Conservation (phyloP, 1,139 yeast genomes). For the Pichia norvegensis region DNA sequence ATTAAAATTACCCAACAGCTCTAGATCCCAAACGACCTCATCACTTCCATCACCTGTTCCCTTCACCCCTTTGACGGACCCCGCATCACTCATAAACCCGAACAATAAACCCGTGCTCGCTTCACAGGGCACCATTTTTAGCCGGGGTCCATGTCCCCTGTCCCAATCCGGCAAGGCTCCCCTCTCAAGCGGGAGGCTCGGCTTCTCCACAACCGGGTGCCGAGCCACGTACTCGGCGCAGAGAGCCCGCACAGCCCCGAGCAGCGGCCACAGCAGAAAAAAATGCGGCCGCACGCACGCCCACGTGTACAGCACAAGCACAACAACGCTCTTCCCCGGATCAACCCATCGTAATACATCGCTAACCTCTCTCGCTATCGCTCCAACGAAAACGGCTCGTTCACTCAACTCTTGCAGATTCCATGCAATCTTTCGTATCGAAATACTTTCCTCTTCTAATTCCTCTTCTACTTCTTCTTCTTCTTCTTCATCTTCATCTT, state of each 20-base stretch:
- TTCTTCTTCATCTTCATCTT: neutral
- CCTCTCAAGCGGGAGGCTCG: slow-evolving; percentile 28
- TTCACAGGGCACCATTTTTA: slow-evolving; percentile 31
- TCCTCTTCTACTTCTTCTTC: neutral
- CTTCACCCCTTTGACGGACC: neutral
- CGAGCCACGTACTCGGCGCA: slow-evolving; percentile 64
- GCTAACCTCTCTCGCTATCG: slow-evolving; percentile 47
- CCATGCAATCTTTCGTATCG: slow-evolving; percentile 10
- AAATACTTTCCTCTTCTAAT: slow-evolving; percentile 5
- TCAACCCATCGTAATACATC: slow-evolving; percentile 55
- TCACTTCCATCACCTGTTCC: neutral
- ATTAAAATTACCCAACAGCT: too few relatives aligned
- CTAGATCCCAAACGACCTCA: neutral
- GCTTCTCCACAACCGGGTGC: slow-evolving; percentile 49
- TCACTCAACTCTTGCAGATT: slow-evolving; percentile 11
- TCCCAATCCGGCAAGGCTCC: slow-evolving; percentile 24
- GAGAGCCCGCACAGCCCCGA: slow-evolving; percentile 50
- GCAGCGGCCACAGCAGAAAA: slow-evolving; percentile 55
- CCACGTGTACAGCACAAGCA: slow-evolving; percentile 47
- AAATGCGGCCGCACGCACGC: slow-evolving; percentile 66
- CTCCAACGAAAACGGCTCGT: slow-evolving; percentile 37
- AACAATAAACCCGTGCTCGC: slow-evolving; percentile 17
- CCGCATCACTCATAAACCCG: slow-evolving; percentile 11
- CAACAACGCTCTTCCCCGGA: slow-evolving; percentile 50
- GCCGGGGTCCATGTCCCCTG: slow-evolving; percentile 47